Conservation (phyloP, 352 stramenopile species). For the Plasmopara viticola region DNA sequence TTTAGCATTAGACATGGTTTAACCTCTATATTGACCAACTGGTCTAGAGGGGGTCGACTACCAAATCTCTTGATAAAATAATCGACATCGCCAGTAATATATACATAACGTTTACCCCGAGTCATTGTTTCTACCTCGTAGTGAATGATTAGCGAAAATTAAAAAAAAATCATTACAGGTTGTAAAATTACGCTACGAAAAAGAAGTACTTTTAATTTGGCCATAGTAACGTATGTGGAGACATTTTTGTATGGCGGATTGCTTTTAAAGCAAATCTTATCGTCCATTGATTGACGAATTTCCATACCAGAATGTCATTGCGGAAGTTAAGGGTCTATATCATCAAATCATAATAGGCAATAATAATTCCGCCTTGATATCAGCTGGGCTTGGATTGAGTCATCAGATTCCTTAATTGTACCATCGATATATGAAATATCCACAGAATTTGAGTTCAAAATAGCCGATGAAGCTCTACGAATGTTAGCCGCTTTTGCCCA, state of each 20-base stretch:
- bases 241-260: background rate
- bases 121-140: conserved; percentile 1
- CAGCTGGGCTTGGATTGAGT: background rate
- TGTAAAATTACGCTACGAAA: too few species aligned
- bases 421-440: background rate
- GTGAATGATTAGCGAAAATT: background rate
- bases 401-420: background rate
- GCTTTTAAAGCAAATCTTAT: background rate
- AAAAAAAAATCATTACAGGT: too few species aligned
- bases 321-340: background rate
- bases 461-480: background rate
- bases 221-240: background rate
- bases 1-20: conserved; percentile 1
- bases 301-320: background rate
- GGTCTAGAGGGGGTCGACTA: background rate
- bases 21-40: background rate
- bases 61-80: background rate
- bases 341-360: background rate
- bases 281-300: background rate
- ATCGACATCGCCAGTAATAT: background rate
- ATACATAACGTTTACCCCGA: background rate
- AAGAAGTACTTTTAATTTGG: too few species aligned
- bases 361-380: background rate
- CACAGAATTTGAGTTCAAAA: background rate
- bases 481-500: background rate